phyloP scores from a whole-genome alignment of 768 basidiomycete species.

The Zangia roseola region DNA sequence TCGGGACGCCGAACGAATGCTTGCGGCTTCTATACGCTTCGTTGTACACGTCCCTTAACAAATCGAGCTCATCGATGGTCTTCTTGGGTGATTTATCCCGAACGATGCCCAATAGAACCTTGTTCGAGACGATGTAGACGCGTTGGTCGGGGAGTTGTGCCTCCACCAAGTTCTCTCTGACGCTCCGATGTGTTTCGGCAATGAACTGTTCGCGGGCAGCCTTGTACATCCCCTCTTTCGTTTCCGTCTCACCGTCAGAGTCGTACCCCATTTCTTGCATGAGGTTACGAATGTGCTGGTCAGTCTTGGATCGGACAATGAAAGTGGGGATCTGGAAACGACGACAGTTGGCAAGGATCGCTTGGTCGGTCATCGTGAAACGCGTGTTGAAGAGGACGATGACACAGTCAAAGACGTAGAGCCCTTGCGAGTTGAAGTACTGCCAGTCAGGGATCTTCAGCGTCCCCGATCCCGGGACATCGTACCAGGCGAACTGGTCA shows the following conservation, averaged over 20 bases:
- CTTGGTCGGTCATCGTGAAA: constrained; percentile 36
- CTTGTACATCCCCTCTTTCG: constrained; percentile 19
- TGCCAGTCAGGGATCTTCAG: constrained; percentile 36
- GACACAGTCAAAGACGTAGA: constrained; percentile 38
- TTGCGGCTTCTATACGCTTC: constrained; percentile 13
- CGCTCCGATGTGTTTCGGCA: constrained; percentile 22
- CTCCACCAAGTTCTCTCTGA: constrained; percentile 22
- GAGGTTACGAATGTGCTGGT: constrained; percentile 30
- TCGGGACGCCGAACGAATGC: constrained; percentile 7
- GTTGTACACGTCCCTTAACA: constrained; percentile 23
- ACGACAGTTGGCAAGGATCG: constrained; percentile 32
- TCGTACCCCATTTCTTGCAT: constrained; percentile 29
- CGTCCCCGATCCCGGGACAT: constrained; percentile 39
- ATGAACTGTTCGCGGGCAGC: constrained; percentile 30
- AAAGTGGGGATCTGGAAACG: constrained; percentile 36
- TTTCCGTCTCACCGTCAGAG: constrained; percentile 18
- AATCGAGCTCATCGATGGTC: constrained; percentile 28
- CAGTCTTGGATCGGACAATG: constrained; percentile 38
- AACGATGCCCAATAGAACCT: constrained; percentile 22
- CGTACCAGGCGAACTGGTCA: constrained; percentile 35
- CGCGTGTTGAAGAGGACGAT: constrained; percentile 36
- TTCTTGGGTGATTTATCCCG: constrained; percentile 20
- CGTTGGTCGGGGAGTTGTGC: constrained; percentile 29
- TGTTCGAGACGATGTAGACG: constrained; percentile 31
- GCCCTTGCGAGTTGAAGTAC: constrained; percentile 39